phyloP scores from a whole-genome alignment of 371 early-diverging fungal species.

The Mortierella polycephala region DNA sequence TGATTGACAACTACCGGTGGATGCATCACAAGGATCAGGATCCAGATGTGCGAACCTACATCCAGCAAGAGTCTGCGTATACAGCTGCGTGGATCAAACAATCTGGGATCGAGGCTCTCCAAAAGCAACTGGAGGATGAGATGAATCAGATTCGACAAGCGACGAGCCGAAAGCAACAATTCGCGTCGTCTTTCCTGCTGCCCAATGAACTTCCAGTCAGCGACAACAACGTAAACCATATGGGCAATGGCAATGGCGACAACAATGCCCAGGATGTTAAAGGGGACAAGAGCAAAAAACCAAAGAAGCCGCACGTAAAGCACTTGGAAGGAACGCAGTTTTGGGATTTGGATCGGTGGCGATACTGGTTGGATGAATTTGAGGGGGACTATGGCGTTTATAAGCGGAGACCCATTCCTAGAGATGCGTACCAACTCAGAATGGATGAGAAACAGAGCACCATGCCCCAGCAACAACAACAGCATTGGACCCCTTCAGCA shows the following conservation, averaged over 20 bases:
- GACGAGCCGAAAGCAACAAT: conserved; percentile 1
- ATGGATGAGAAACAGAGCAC: not conserved
- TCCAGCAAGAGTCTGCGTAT: conserved; percentile 56
- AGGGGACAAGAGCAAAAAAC: not conserved
- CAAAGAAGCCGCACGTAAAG: not conserved
- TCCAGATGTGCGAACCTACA: conserved; percentile 56
- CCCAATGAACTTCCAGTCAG: not conserved
- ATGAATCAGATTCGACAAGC: conserved; percentile 15
- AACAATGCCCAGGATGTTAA: too few species aligned
- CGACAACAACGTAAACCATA: not conserved
- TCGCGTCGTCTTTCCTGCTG: not conserved
- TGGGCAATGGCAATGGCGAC: too few species aligned
- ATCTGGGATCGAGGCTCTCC: conserved; percentile 20
- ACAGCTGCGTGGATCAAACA: conserved; percentile 32
- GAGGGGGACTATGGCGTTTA: conserved; percentile 28
- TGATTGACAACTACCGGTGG: conserved; percentile 60
- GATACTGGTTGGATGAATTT: conserved; percentile 40
- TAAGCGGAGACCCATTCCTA: conserved; percentile 24
- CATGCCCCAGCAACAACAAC: not conserved
- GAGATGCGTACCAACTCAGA: not conserved
- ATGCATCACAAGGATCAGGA: conserved; percentile 54
- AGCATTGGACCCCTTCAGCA: not conserved
- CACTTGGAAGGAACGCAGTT: conserved; percentile 34
- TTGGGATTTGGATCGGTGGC: conserved; percentile 51
- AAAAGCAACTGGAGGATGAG: conserved; percentile 33